Conservation (phyloP, 1,284 basidiomycete genomes). For the Trichosporon inkin region DNA sequence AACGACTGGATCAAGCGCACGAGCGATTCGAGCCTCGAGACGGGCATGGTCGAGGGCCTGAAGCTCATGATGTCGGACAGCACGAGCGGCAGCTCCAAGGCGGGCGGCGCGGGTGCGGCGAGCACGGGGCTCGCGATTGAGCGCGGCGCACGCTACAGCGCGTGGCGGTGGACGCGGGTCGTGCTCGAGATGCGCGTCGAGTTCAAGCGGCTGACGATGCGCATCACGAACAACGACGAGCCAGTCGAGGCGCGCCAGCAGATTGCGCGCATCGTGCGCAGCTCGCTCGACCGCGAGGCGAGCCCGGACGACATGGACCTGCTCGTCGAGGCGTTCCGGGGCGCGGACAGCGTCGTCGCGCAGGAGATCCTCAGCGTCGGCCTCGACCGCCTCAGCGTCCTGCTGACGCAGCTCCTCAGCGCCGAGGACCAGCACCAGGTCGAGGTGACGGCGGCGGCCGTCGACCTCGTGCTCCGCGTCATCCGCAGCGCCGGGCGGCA, state of each 20-base stretch:
- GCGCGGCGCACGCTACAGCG: slow-evolving; percentile 33
- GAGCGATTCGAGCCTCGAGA: slow-evolving; percentile 34
- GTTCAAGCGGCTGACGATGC: slow-evolving; percentile 43
- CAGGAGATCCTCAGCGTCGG: slow-evolving; percentile 44
- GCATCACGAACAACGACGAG: slow-evolving; percentile 38
- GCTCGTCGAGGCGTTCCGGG: slow-evolving; percentile 44
- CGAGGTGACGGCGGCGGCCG: slow-evolving; percentile 24
- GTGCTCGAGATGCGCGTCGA: slow-evolving; percentile 48
- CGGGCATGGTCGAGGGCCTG: slow-evolving; percentile 45
- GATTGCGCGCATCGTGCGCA: slow-evolving; percentile 34
- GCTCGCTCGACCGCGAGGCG: slow-evolving; percentile 37
- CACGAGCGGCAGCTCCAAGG: slow-evolving; percentile 24
- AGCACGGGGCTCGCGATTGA: slow-evolving; percentile 27
- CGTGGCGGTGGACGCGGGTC: slow-evolving; percentile 46
- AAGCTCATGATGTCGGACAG: slow-evolving; percentile 48
- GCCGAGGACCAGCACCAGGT: slow-evolving; percentile 36
- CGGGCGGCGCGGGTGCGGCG: too few relatives aligned
- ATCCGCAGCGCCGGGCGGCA: slow-evolving; percentile 28
- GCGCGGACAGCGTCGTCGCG: slow-evolving; percentile 40
- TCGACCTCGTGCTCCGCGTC: slow-evolving; percentile 42
- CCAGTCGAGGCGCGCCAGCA: slow-evolving; percentile 36
- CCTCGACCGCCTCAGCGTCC: slow-evolving; percentile 33
- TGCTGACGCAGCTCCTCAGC: slow-evolving; percentile 35
- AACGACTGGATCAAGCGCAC: slow-evolving; percentile 42
- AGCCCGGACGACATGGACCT: slow-evolving; percentile 45